A percentile compares a stretch with the other conserved stretches of the same genome.
Evolutionary conservation across 1,284 basidiomycete genomes (phyloP).

Genomic region (Cryptococcus sp.): DNA sequence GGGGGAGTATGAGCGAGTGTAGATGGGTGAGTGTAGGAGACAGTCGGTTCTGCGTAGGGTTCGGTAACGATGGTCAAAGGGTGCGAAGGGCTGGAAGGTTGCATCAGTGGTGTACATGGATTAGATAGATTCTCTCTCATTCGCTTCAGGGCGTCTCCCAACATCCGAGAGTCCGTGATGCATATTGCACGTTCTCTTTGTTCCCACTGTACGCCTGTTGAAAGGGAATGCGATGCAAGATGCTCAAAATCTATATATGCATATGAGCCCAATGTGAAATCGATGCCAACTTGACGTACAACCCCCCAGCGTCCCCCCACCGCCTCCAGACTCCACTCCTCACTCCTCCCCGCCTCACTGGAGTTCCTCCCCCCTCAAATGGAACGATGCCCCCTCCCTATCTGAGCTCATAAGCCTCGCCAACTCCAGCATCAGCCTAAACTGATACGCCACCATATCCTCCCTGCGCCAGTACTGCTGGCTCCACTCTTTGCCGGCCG

Average conservation of each 20-base stretch:
- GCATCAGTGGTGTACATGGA: too few relatives aligned
- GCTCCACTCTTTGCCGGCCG: conserved; percentile 60
- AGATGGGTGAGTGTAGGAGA: background rate
- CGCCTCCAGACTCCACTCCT: too few relatives aligned
- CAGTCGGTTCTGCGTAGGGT: background rate
- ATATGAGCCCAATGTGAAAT: too few relatives aligned
- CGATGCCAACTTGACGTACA: too few relatives aligned
- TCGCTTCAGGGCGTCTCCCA: background rate
- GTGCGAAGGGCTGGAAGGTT: too few relatives aligned
- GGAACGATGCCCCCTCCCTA: conserved; percentile 24
- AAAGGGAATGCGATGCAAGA: too few relatives aligned
- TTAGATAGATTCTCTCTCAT: background rate
- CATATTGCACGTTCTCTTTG: too few relatives aligned
- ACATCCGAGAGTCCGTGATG: background rate
- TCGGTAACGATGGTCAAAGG: too few relatives aligned
- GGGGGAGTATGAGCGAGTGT: conserved; percentile 39
- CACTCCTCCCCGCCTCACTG: too few relatives aligned
- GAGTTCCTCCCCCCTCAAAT: conserved; percentile 11
- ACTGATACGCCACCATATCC: conserved; percentile 64
- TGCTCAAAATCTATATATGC: too few relatives aligned
- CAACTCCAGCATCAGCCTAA: conserved; percentile 47
- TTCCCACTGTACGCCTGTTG: too few relatives aligned
- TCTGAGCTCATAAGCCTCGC: conserved; percentile 9
- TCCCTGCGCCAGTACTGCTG: conserved; percentile 61
- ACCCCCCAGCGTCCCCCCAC: too few relatives aligned